A percentile compares a stretch with the other conserved stretches of the same genome.
Conservation (phyloP, 2,329 filamentous ascomycete species). For the Ambrosiella xylebori region DNA sequence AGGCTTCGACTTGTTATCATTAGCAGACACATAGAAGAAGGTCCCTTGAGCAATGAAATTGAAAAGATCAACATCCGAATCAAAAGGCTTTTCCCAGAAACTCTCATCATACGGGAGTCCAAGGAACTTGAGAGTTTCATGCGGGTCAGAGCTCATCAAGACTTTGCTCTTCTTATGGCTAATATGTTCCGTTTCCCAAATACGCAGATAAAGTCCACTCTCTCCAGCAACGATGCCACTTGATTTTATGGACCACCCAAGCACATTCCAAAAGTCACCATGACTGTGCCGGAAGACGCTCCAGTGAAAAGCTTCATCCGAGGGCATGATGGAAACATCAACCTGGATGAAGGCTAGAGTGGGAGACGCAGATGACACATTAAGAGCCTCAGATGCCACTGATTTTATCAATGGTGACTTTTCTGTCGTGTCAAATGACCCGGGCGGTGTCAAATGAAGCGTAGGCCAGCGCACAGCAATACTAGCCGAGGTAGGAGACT, state of each 20-base stretch:
- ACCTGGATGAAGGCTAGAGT: constrained; percentile 36
- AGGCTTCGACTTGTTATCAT: constrained; percentile 10
- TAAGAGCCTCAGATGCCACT: not conserved
- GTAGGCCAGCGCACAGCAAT: constrained; percentile 41
- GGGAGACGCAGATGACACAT: not conserved
- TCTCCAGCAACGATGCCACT: constrained; percentile 52
- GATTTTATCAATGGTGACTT: no score
- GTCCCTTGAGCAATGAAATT: constrained; percentile 16
- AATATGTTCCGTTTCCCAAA: constrained; percentile 46
- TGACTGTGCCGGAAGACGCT: constrained; percentile 50
- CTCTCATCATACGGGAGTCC: constrained; percentile 31
- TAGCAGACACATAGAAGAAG: constrained; percentile 32
- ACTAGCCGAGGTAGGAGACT: constrained; percentile 17
- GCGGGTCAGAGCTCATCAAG: constrained; percentile 40
- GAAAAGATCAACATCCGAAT: constrained; percentile 18
- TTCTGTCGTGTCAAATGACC: no score
- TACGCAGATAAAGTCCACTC: constrained; percentile 43
- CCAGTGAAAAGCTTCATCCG: constrained; percentile 36
- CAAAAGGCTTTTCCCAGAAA: constrained; percentile 39
- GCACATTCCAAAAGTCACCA: constrained; percentile 50
- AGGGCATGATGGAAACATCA: constrained; percentile 42
- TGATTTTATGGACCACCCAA: constrained; percentile 45
- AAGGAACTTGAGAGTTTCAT: constrained; percentile 42
- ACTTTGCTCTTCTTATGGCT: constrained; percentile 41
- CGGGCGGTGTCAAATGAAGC: not conserved